A percentile compares a stretch with the other conserved stretches of the same genome.
Conservation (phyloP, 192 early-diverging fungal genomes). For the Mortierella hygrophila region DNA sequence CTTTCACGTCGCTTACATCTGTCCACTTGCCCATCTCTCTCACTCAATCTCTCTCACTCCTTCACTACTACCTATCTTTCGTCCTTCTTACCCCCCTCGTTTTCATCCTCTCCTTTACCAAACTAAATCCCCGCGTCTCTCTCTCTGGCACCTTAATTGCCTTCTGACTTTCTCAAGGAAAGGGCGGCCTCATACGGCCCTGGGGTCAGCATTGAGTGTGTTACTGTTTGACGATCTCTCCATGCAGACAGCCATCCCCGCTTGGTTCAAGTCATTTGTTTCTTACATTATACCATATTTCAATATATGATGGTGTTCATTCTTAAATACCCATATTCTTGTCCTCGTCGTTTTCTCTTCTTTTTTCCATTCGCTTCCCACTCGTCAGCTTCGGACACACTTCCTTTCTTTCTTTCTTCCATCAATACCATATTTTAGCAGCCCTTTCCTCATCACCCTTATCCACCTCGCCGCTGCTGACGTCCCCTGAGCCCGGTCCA, state of each 20-base stretch:
- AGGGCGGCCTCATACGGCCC: background rate
- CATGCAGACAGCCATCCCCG: background rate
- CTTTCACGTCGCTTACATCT: no score
- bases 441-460: background rate
- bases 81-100: background rate
- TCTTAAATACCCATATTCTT: background rate
- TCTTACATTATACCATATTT: background rate
- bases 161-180: background rate
- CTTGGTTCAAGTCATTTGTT: background rate
- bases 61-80: background rate
- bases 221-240: conserved; percentile 1
- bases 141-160: background rate
- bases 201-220: background rate
- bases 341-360: background rate
- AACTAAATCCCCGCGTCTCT: background rate
- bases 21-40: background rate
- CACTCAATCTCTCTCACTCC: background rate
- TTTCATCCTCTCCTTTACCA: background rate
- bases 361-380: background rate
- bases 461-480: background rate
- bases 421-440: no score
- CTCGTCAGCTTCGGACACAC: background rate
- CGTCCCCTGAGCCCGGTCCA: background rate
- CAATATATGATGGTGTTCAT: background rate
- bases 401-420: background rate